Evolutionary conservation across 2,329 filamentous ascomycete species (phyloP).

Genomic region (Stagonosporopsis chrysanthemi): DNA sequence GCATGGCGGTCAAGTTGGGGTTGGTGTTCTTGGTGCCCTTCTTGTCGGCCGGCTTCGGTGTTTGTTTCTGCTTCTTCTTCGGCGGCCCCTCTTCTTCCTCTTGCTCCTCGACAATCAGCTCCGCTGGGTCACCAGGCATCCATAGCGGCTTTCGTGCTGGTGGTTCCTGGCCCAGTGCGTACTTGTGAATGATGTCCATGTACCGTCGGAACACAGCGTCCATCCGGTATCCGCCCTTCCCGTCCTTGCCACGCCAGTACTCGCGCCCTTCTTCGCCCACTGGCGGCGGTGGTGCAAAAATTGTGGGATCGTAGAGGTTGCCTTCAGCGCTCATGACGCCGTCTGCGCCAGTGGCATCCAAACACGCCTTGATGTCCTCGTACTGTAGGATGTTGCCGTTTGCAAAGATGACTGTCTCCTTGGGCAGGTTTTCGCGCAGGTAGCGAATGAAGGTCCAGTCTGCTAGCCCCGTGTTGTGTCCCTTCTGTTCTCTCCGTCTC

Average conservation of each 20-base stretch:
- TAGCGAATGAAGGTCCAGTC: slow-evolving; percentile 89
- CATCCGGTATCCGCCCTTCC: slow-evolving; percentile 83
- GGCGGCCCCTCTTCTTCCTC: slow-evolving; percentile 43
- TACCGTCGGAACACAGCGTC: slow-evolving; percentile 89
- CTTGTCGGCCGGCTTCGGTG: slow-evolving; percentile 53
- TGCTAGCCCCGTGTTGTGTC: slow-evolving; percentile 90
- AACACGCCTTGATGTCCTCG: slow-evolving; percentile 77
- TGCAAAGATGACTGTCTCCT: slow-evolving; percentile 91
- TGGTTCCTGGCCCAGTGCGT: slow-evolving; percentile 72
- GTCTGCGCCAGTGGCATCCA: slow-evolving; percentile 86
- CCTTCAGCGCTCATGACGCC: slow-evolving; percentile 96
- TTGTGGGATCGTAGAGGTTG: slow-evolving; percentile 87
- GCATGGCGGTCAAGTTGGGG: slow-evolving; percentile 79
- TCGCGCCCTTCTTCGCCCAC: slow-evolving; percentile 71
- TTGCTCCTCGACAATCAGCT: slow-evolving; percentile 30
- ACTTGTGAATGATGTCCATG: slow-evolving; percentile 84
- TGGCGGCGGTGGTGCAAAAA: slow-evolving; percentile 76
- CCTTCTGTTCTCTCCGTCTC: slow-evolving; percentile 87
- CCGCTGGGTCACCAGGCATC: slow-evolving; percentile 62
- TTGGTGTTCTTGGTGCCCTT: slow-evolving; percentile 59
- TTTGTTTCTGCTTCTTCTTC: slow-evolving; percentile 47
- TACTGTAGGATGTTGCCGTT: slow-evolving; percentile 92
- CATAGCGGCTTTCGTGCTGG: slow-evolving; percentile 77
- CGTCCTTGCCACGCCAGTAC: slow-evolving; percentile 84
- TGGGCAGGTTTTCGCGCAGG: slow-evolving; percentile 80